Percentiles rank a stretch among this genome's conserved stretches.
Evolutionary conservation across 2,329 filamentous ascomycete species (phyloP).

Genomic region (Epichloe hybrida): DNA sequence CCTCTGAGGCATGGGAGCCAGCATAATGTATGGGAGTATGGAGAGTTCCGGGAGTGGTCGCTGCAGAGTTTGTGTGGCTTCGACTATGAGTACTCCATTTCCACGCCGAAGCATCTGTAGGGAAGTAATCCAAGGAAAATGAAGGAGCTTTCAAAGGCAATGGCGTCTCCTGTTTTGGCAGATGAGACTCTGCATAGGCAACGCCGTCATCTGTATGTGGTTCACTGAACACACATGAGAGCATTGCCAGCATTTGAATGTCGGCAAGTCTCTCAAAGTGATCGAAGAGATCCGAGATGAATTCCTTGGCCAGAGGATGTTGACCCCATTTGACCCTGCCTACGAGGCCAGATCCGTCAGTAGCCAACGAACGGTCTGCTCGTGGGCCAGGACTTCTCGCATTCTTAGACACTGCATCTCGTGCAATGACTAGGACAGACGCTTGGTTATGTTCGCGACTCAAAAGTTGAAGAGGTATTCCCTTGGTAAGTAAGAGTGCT

Average conservation of each 20-base stretch:
- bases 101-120: conserved; percentile 42
- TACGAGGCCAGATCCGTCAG: conserved; percentile 23
- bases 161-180: conserved; percentile 47
- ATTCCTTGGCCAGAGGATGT: conserved; percentile 48
- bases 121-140: conserved; percentile 55
- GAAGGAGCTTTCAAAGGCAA: conserved; percentile 51
- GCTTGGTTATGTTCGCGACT: conserved; percentile 39
- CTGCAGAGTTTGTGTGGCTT: conserved; percentile 39
- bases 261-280: conserved; percentile 51
- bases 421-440: conserved; percentile 56
- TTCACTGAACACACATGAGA: conserved; percentile 56
- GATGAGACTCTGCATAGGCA: conserved; percentile 42
- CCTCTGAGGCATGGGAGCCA: conserved; percentile 44
- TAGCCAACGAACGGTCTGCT: not conserved
- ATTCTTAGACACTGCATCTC: conserved; percentile 36
- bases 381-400: not conserved
- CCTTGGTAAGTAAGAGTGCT: conserved; percentile 61
- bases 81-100: conserved; percentile 40
- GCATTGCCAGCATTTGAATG: conserved; percentile 58
- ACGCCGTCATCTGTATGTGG: conserved; percentile 40
- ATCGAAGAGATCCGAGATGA: conserved; percentile 48
- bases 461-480: conserved; percentile 57
- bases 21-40: conserved; percentile 42
- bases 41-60: conserved; percentile 43
- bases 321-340: conserved; percentile 56